These are phyloP conservation scores for Pseudotsuga menziesii DNA, from an alignment of 75 land plant genomes.

Conservation along the genomic window DNA sequence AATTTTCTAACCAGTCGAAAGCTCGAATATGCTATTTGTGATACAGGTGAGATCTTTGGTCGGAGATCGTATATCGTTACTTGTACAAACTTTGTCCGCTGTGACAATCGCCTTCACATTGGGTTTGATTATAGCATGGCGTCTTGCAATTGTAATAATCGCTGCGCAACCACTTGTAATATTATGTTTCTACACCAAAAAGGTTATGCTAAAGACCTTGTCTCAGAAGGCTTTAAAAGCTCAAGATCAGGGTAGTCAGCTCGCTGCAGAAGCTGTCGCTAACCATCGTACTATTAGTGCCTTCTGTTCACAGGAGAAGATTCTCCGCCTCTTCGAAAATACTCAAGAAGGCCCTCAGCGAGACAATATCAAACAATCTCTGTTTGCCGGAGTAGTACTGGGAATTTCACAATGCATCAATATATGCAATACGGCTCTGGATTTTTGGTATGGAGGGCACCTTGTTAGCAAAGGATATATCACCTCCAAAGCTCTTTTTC, in stretches of 20 bases:
- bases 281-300: conserved; percentile 70
- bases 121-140: conserved; percentile 65
- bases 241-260: conserved; percentile 49
- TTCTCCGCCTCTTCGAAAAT: conserved; percentile 39
- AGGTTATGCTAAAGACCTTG: conserved; percentile 41
- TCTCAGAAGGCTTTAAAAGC: conserved; percentile 28
- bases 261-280: conserved; percentile 65
- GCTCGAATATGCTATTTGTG: background rate
- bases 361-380: conserved; percentile 44
- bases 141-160: conserved; percentile 70
- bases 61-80: conserved; percentile 60
- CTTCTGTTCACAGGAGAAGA: conserved; percentile 38
- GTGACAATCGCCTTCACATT: conserved; percentile 46
- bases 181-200: conserved; percentile 55
- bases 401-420: conserved; percentile 44
- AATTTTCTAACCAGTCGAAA: background rate
- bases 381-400: conserved; percentile 64
- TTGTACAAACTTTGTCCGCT: conserved; percentile 56
- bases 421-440: conserved; percentile 53
- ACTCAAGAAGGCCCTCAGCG: conserved; percentile 45
- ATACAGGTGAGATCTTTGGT: conserved; percentile 52
- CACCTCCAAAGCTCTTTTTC: conserved; percentile 44
- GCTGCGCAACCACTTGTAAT: conserved; percentile 74
- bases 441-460: conserved; percentile 81
- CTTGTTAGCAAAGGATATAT: conserved; percentile 40